phyloP scores from a whole-genome alignment of 805 yeast genomes.

The Ogataea methanolica region DNA sequence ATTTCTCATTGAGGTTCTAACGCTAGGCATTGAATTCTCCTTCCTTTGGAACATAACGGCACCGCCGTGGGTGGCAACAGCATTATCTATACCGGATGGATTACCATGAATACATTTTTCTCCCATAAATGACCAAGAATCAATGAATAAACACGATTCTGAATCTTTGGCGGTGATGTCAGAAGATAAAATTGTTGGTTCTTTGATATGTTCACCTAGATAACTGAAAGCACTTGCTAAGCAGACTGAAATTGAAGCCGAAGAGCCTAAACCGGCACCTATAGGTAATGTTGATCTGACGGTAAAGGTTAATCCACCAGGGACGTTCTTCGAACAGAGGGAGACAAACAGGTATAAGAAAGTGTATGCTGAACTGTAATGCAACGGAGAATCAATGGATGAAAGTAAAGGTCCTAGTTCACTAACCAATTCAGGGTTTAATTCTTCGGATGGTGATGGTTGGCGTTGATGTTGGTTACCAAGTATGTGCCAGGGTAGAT shows the following conservation, averaged over 20 bases:
- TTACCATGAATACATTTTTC: constrained; percentile 95
- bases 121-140: constrained; percentile 86
- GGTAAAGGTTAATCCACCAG: constrained; percentile 51
- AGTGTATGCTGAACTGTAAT: constrained; percentile 74
- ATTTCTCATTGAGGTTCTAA: constrained; percentile 62
- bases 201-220: constrained; percentile 49
- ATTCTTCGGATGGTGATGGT: constrained; percentile 43
- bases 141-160: constrained; percentile 56
- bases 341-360: constrained; percentile 73
- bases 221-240: constrained; percentile 68
- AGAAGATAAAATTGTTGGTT: constrained; percentile 31
- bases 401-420: constrained; percentile 41
- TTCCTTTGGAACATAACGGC: constrained; percentile 84
- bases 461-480: constrained; percentile 21
- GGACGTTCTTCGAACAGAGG: constrained; percentile 42
- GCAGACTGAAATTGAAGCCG: constrained; percentile 87
- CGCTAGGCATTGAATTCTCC: constrained; percentile 51
- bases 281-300: constrained; percentile 85
- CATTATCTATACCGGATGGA: constrained; percentile 95
- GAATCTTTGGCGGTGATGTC: constrained; percentile 33
- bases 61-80: constrained; percentile 94
- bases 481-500: constrained; percentile 55
- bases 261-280: constrained; percentile 95
- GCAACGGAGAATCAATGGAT: constrained; percentile 49
- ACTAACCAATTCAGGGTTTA: constrained; percentile 54